Conservation (phyloP, 176 grass and related monocot species). For the Rhynchospora pubera region DNA sequence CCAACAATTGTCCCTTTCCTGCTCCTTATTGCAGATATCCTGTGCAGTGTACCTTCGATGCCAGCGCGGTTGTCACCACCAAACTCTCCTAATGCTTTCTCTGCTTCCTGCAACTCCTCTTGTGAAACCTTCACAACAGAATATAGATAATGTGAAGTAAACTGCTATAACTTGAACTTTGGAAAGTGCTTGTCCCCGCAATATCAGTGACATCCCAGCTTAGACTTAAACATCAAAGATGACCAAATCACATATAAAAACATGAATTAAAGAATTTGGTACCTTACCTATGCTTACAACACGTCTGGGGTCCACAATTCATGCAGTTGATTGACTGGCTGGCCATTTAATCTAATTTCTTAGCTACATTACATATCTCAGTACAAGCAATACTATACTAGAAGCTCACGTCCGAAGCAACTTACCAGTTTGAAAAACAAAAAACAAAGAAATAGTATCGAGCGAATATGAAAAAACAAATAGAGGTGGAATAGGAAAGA, state of each 20-base stretch:
- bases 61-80: slow-evolving; percentile 90
- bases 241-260: no score
- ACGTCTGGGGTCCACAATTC: no score
- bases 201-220: neutral
- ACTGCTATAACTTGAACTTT: neutral
- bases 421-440: neutral
- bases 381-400: neutral
- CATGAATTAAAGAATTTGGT: no score
- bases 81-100: slow-evolving; percentile 80
- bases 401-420: neutral
- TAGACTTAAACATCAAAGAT: no score
- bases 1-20: slow-evolving; percentile 94
- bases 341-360: neutral
- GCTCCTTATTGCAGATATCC: slow-evolving; percentile 96
- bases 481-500: neutral
- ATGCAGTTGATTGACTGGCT: neutral
- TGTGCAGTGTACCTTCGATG: slow-evolving; percentile 95
- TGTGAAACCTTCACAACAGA: slow-evolving; percentile 61
- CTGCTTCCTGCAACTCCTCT: slow-evolving; percentile 77
- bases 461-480: neutral
- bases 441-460: neutral
- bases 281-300: no score
- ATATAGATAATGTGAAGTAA: slow-evolving; percentile 13
- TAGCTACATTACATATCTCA: neutral
- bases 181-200: neutral